These are phyloP conservation scores for Lupinus albus DNA, from an alignment of 306 rosid species.

Conservation along the genomic window DNA sequence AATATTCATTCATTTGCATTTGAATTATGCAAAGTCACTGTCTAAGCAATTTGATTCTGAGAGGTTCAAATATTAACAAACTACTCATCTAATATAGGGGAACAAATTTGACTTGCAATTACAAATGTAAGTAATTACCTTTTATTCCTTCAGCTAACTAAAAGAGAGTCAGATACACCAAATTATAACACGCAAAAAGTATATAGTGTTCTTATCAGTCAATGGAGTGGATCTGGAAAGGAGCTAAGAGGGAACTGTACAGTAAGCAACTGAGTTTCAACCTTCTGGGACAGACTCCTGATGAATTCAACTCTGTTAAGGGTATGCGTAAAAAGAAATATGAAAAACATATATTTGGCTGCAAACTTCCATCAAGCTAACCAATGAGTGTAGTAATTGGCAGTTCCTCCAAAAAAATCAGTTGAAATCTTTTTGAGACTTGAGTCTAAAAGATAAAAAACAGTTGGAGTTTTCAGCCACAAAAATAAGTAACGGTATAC, in stretches of 20 bases:
- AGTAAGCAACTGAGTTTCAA: slow-evolving; percentile 48
- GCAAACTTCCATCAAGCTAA: slow-evolving; percentile 39
- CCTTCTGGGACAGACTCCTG: slow-evolving; percentile 43
- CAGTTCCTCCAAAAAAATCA: slow-evolving; percentile 38
- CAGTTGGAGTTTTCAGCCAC: slow-evolving; percentile 39
- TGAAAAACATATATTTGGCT: slow-evolving; percentile 27
- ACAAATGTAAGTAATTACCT: slow-evolving; percentile 33
- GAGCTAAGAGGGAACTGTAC: slow-evolving; percentile 54
- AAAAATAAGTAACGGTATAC: slow-evolving; percentile 28
- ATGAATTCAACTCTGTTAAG: slow-evolving; percentile 41
- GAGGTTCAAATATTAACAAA: too few relatives aligned
- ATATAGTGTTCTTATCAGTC: slow-evolving; percentile 40
- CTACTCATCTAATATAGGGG: too few relatives aligned
- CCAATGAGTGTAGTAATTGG: slow-evolving; percentile 32
- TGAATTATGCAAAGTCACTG: too few relatives aligned
- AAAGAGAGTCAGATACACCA: slow-evolving; percentile 34
- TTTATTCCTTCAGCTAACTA: slow-evolving; percentile 40
- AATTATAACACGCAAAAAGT: slow-evolving; percentile 26
- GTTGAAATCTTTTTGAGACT: slow-evolving; percentile 39
- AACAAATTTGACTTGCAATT: too few relatives aligned
- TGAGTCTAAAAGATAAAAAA: slow-evolving; percentile 30
- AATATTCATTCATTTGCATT: too few relatives aligned
- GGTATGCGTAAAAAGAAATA: slow-evolving; percentile 39
- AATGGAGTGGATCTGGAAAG: slow-evolving; percentile 32
- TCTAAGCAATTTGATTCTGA: too few relatives aligned